phyloP scores from a whole-genome alignment of 257 asterid genomes.

The Perilla frutescens region DNA sequence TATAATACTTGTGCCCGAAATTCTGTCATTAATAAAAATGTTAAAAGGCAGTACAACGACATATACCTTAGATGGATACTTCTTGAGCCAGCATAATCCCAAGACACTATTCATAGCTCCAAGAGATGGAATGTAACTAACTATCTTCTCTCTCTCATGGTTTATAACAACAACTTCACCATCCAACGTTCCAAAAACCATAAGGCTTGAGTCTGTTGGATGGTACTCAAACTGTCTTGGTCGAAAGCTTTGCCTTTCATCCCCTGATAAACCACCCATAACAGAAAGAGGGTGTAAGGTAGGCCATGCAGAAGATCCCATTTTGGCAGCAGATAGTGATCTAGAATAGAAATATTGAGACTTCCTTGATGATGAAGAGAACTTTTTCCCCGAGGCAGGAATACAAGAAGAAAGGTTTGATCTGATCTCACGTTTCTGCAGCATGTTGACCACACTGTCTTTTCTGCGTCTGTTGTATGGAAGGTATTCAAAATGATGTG shows the following conservation, averaged over 20 bases:
- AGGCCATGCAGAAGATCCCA: slow-evolving; percentile 88
- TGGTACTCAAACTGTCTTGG: slow-evolving; percentile 96
- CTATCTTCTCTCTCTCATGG: slow-evolving; percentile 79
- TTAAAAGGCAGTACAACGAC: background rate
- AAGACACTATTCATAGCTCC: slow-evolving; percentile 90
- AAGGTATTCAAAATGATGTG: slow-evolving; percentile 69
- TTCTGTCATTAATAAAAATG: too few species aligned
- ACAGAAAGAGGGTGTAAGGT: slow-evolving; percentile 70
- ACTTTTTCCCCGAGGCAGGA: slow-evolving; percentile 46
- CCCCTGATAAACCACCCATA: slow-evolving; percentile 48
- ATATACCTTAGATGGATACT: slow-evolving; percentile 83
- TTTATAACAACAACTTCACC: slow-evolving; percentile 88
- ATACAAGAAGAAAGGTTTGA: slow-evolving; percentile 45
- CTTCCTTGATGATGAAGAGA: slow-evolving; percentile 45
- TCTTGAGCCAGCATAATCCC: slow-evolving; percentile 92
- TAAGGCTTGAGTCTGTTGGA: slow-evolving; percentile 91
- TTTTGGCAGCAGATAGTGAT: slow-evolving; percentile 84
- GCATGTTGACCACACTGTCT: slow-evolving; percentile 65
- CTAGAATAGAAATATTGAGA: slow-evolving; percentile 75
- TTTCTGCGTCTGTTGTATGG: slow-evolving; percentile 68
- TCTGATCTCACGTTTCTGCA: slow-evolving; percentile 80
- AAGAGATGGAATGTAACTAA: slow-evolving; percentile 78
- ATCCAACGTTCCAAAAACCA: slow-evolving; percentile 94
- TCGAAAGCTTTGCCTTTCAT: slow-evolving; percentile 74
- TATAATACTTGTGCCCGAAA: too few species aligned